These are phyloP conservation scores for Eragrostis curvula DNA, from an alignment of 176 grass and related monocot genomes.

Conservation along the genomic window DNA sequence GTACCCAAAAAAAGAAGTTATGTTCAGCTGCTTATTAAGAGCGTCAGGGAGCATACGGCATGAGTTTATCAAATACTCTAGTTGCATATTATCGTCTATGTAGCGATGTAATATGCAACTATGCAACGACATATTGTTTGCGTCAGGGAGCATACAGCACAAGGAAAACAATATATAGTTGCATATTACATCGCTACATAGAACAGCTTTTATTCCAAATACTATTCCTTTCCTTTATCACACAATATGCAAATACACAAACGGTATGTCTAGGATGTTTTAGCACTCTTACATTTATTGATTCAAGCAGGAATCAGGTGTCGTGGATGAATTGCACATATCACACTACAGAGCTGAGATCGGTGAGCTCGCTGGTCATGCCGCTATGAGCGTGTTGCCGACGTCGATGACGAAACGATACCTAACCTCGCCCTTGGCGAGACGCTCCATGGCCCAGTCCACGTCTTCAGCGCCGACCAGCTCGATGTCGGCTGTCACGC, in stretches of 20 bases:
- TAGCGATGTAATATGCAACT: no score
- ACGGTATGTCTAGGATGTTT: not conserved
- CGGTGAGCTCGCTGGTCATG: conserved; percentile 25
- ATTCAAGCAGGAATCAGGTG: not conserved
- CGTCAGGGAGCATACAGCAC: not conserved
- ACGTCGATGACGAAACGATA: conserved; percentile 80
- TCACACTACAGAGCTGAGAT: conserved; percentile 30
- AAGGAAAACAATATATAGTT: not conserved
- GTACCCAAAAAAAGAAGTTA: no score
- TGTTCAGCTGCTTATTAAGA: not conserved
- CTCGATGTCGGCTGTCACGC: conserved; percentile 50
- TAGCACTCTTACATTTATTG: conserved; percentile 19
- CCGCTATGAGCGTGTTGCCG: conserved; percentile 46
- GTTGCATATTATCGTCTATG: no score
- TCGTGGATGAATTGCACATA: not conserved
- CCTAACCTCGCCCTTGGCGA: conserved; percentile 59
- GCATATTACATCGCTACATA: not conserved
- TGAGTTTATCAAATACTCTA: not conserved
- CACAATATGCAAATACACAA: conserved; percentile 11
- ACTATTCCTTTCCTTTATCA: not conserved
- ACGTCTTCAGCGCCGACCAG: conserved; percentile 43
- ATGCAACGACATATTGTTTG: no score
- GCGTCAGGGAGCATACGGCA: not conserved
- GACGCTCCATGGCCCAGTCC: conserved; percentile 53
- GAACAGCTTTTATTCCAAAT: conserved; percentile 7